Conservation (phyloP, 2,329 filamentous ascomycete genomes). For the Pseudocercospora fijiensis region DNA sequence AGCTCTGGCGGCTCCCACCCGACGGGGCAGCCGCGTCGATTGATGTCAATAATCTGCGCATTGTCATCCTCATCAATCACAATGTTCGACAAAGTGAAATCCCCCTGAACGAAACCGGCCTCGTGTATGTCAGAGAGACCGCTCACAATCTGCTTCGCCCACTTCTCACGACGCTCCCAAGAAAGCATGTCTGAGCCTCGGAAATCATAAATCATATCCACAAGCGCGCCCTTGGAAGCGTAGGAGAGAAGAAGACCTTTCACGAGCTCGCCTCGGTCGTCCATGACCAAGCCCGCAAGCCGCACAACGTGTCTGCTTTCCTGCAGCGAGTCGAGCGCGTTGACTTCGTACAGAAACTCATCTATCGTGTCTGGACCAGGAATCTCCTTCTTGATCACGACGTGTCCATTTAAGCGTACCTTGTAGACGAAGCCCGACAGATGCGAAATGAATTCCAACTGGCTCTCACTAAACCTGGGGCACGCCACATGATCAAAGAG, state of each 20-base stretch:
- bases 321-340: conserved; percentile 77
- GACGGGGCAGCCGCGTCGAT: conserved; percentile 91
- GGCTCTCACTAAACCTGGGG: conserved; percentile 64
- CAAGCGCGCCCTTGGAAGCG: conserved; percentile 80
- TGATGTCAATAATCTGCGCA: conserved; percentile 98
- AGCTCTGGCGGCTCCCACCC: conserved; percentile 98
- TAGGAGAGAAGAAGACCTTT: conserved; percentile 89
- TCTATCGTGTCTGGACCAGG: conserved; percentile 92
- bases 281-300: conserved; percentile 84
- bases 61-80: conserved; percentile 82
- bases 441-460: conserved; percentile 83
- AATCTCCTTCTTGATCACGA: conserved; percentile 96
- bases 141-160: conserved; percentile 87
- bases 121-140: conserved; percentile 93
- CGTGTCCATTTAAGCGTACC: conserved; percentile 65
- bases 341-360: conserved; percentile 96
- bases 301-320: conserved; percentile 75
- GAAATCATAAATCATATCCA: conserved; percentile 85
- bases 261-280: conserved; percentile 69
- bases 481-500: conserved; percentile 69
- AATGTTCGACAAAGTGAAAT: conserved; percentile 96
- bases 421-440: conserved; percentile 98
- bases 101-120: conserved; percentile 92
- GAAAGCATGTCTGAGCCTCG: conserved; percentile 54
- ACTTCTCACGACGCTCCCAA: conserved; percentile 75